These are phyloP conservation scores for Rhodotorula sp. DNA, from an alignment of 1,284 basidiomycete genomes.

Conservation along the genomic window DNA sequence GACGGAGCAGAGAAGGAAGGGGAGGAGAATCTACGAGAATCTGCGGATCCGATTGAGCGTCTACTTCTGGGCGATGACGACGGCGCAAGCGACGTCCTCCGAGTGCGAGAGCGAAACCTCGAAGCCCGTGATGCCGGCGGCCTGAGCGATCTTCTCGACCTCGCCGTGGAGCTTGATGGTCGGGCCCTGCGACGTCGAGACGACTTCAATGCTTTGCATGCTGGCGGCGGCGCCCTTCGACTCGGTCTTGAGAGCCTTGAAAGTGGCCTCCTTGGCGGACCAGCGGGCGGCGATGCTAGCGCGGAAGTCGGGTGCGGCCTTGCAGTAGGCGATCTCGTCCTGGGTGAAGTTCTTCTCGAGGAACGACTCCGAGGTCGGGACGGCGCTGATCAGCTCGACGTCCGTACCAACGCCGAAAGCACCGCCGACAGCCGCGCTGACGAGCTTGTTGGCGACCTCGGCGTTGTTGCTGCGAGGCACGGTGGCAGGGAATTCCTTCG, in stretches of 20 bases:
- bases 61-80: slow-evolving; percentile 13
- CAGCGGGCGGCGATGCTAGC: slow-evolving; percentile 95
- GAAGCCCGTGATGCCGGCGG: slow-evolving; percentile 71
- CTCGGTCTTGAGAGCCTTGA: slow-evolving; percentile 91
- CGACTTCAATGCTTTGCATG: slow-evolving; percentile 96
- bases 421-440: slow-evolving; percentile 30
- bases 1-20: neutral
- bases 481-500: slow-evolving; percentile 56
- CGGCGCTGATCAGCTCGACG: slow-evolving; percentile 80
- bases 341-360: slow-evolving; percentile 89
- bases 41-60: too few relatives aligned
- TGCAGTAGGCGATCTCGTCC: slow-evolving; percentile 82
- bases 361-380: slow-evolving; percentile 90
- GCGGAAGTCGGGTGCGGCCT: slow-evolving; percentile 74
- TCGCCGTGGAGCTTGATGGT: slow-evolving; percentile 68
- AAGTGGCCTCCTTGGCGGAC: slow-evolving; percentile 82
- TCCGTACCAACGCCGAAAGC: slow-evolving; percentile 45
- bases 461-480: slow-evolving; percentile 63
- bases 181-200: slow-evolving; percentile 58
- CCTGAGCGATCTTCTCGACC: slow-evolving; percentile 68
- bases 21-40: neutral
- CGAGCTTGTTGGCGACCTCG: slow-evolving; percentile 57
- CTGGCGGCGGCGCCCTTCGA: slow-evolving; percentile 88
- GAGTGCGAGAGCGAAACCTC: slow-evolving; percentile 82
- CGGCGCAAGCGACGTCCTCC: slow-evolving; percentile 42